Evolutionary conservation across 2,329 filamentous ascomycete species (phyloP).

Genomic region (Paracamarosporium sp.): DNA sequence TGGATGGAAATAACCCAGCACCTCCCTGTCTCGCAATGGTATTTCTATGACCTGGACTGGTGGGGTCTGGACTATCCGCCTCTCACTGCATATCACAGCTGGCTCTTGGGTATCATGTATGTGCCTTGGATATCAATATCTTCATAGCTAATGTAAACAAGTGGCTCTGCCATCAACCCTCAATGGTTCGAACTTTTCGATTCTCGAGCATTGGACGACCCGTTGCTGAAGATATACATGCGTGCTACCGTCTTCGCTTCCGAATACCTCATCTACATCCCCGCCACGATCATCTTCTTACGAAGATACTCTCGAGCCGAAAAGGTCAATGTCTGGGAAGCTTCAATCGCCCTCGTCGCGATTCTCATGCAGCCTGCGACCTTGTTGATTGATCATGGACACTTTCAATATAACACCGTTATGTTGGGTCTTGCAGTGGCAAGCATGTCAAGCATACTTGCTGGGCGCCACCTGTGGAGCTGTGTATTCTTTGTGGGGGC

Average conservation of each 20-base stretch:
- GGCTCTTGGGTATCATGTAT: slow-evolving; percentile 84
- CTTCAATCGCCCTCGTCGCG: slow-evolving; percentile 83
- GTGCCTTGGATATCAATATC: slow-evolving; percentile 26
- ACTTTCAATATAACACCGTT: slow-evolving; percentile 98
- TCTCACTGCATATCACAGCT: slow-evolving; percentile 97
- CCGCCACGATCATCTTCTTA: slow-evolving; percentile 83
- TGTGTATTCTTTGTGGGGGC: slow-evolving; percentile 93
- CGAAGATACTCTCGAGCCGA: slow-evolving; percentile 79
- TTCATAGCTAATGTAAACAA: slow-evolving; percentile 33
- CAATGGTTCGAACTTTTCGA: slow-evolving; percentile 86
- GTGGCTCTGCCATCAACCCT: slow-evolving; percentile 77
- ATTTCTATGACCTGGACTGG: slow-evolving; percentile 95
- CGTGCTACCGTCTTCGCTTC: slow-evolving; percentile 87
- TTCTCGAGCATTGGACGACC: slow-evolving; percentile 82
- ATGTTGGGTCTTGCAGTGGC: slow-evolving; percentile 93
- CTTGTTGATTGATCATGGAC: slow-evolving; percentile 92
- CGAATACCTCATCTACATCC: slow-evolving; percentile 89
- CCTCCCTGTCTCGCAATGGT: slow-evolving; percentile 92
- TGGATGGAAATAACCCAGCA: slow-evolving; percentile 98
- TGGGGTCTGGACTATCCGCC: slow-evolving; percentile 99
- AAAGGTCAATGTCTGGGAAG: slow-evolving; percentile 80
- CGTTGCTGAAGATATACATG: slow-evolving; percentile 91
- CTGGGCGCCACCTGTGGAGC: slow-evolving; percentile 84
- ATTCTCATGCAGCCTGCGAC: slow-evolving; percentile 91
- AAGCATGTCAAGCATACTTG: slow-evolving; percentile 86